Evolutionary conservation across 108 stramenopile genomes (phyloP).

Genomic region (Skeletonema costatum): DNA sequence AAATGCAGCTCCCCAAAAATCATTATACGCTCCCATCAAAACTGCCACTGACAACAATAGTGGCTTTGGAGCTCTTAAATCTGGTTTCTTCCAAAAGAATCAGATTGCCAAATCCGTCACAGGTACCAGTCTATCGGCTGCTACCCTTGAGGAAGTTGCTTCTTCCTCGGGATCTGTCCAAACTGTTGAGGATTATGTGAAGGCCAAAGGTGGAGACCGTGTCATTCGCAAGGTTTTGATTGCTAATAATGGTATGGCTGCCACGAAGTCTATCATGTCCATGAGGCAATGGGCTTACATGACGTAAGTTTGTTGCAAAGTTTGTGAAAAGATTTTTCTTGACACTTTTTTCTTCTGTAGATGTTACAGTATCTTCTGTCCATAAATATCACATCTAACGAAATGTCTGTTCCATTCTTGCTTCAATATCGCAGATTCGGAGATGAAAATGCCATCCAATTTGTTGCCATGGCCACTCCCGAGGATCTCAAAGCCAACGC

Average conservation of each 20-base stretch:
- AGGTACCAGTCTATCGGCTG: constrained; percentile 20
- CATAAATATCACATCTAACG: not conserved
- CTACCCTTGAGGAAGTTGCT: constrained; percentile 47
- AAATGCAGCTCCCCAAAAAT: constrained; percentile 33
- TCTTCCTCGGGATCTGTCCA: constrained; percentile 23
- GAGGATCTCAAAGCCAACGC: constrained; percentile 98
- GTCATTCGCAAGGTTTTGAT: constrained; percentile 89
- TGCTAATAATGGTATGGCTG: constrained; percentile 99
- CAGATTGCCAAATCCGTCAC: constrained; percentile 4
- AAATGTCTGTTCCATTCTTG: not conserved
- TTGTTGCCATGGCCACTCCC: constrained; percentile 98
- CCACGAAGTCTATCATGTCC: constrained; percentile 96
- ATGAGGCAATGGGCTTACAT: constrained; percentile 99
- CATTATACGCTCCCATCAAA: constrained; percentile 27
- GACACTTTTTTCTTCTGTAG: not conserved
- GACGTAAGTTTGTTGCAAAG: constrained; percentile 6
- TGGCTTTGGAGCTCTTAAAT: constrained; percentile 34
- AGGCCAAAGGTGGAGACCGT: constrained; percentile 83
- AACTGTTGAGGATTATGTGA: constrained; percentile 89
- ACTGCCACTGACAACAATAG: constrained; percentile 10
- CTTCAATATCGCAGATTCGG: constrained; percentile 64
- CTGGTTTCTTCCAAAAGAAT: constrained; percentile 35
- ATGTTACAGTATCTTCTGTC: not conserved
- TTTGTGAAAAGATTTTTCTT: not conserved
- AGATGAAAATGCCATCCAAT: constrained; percentile 94